phyloP scores from a whole-genome alignment of 225 moss, liverwort and hornwort genomes.

The Sphagnum tenellum region DNA sequence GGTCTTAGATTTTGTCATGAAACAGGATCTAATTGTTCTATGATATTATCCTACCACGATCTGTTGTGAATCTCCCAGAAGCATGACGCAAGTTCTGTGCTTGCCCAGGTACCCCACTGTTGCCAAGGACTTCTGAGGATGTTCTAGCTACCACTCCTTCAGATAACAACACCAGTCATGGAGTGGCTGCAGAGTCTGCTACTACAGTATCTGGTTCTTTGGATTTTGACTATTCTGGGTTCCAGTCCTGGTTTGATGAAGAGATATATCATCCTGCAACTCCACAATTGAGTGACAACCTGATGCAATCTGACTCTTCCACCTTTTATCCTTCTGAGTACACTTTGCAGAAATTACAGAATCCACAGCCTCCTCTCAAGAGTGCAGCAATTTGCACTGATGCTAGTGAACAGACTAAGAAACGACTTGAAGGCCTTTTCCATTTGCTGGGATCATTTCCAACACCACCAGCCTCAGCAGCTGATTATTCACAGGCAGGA shows the following conservation, averaged over 20 bases:
- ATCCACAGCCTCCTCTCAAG: background rate
- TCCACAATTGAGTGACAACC: background rate
- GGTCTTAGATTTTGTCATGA: background rate
- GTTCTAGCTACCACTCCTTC: background rate
- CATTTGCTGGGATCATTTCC: background rate
- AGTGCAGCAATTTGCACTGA: background rate
- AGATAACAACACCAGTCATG: background rate
- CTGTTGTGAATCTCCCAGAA: background rate
- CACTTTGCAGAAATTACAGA: background rate
- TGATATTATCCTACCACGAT: background rate
- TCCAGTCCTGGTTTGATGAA: background rate
- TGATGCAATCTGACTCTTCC: background rate
- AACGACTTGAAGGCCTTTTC: background rate
- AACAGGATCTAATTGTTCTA: background rate
- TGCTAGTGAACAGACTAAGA: background rate
- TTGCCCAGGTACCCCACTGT: background rate
- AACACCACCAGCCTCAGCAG: slow-evolving; percentile 3
- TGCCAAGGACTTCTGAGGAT: background rate
- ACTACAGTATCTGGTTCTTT: background rate
- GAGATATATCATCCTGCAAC: background rate
- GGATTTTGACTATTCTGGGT: background rate
- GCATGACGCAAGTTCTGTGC: background rate
- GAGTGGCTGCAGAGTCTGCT: background rate
- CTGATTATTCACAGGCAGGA: background rate
- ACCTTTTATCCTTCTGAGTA: background rate